Evolutionary conservation across 306 rosid genomes (phyloP).

Genomic region (Fragaria iinumae): DNA sequence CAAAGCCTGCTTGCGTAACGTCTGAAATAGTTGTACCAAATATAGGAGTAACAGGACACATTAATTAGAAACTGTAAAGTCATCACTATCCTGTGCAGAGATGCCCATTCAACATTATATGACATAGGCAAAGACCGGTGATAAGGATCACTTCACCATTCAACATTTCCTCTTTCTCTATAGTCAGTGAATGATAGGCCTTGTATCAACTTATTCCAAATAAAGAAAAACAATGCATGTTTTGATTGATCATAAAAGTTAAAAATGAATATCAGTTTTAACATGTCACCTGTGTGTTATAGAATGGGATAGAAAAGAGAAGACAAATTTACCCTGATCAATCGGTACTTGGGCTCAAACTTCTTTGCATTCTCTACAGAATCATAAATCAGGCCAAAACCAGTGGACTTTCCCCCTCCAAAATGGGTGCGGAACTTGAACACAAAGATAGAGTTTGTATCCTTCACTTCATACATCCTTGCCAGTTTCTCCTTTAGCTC

Average conservation of each 20-base stretch:
- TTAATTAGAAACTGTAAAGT: not conserved
- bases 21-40: not conserved
- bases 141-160: not conserved
- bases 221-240: not conserved
- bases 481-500: slow-evolving; percentile 89
- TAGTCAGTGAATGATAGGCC: not conserved
- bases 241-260: not conserved
- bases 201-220: not conserved
- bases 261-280: not conserved
- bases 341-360: slow-evolving; percentile 93
- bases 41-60: too few species aligned
- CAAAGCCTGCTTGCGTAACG: not conserved
- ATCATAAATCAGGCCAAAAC: slow-evolving; percentile 87
- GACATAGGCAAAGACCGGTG: not conserved
- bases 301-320: not conserved
- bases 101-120: not conserved
- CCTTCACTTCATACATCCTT: slow-evolving; percentile 79
- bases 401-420: slow-evolving; percentile 96
- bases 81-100: not conserved
- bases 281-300: not conserved
- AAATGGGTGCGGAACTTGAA: slow-evolving; percentile 91
- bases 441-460: slow-evolving; percentile 71
- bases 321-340: slow-evolving; percentile 66
- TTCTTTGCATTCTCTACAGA: slow-evolving; percentile 87
- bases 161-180: not conserved